Evolutionary conservation across 257 asterid genomes (phyloP).

Genomic region (Nicotiana otophora): DNA sequence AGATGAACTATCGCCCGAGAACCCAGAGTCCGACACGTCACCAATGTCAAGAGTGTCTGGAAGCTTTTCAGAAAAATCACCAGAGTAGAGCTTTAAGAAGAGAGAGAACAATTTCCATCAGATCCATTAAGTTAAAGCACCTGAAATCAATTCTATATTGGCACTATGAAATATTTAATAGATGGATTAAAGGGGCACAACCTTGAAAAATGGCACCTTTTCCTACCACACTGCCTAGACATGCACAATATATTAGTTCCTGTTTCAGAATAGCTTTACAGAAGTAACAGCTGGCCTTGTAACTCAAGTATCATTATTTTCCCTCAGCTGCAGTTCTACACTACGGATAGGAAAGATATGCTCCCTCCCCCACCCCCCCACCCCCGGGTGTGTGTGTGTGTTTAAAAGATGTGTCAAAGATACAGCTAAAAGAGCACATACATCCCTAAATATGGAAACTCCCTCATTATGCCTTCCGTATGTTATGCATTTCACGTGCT

Average conservation of each 20-base stretch:
- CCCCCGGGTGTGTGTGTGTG: no score
- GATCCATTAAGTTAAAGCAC: background rate
- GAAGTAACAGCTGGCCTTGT: background rate
- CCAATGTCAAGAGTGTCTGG: slow-evolving; percentile 83
- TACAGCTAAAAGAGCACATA: background rate
- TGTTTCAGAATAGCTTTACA: background rate
- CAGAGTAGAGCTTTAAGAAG: slow-evolving; percentile 28
- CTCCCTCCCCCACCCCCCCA: background rate
- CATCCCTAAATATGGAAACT: background rate
- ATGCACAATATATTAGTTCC: background rate
- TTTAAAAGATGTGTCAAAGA: background rate
- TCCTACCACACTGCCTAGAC: background rate
- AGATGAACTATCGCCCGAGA: slow-evolving; percentile 15
- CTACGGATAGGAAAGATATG: background rate
- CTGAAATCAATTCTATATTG: background rate
- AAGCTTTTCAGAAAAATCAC: slow-evolving; percentile 55
- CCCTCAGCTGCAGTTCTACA: background rate
- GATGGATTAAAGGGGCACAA: background rate
- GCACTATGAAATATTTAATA: background rate
- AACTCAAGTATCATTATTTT: background rate
- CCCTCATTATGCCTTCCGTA: background rate
- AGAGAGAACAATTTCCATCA: background rate
- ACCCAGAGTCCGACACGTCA: slow-evolving; percentile 57
- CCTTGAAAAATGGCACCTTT: background rate
- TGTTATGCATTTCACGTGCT: background rate